phyloP scores from a whole-genome alignment of 306 rosid genomes.

The Cicer cuneatum region DNA sequence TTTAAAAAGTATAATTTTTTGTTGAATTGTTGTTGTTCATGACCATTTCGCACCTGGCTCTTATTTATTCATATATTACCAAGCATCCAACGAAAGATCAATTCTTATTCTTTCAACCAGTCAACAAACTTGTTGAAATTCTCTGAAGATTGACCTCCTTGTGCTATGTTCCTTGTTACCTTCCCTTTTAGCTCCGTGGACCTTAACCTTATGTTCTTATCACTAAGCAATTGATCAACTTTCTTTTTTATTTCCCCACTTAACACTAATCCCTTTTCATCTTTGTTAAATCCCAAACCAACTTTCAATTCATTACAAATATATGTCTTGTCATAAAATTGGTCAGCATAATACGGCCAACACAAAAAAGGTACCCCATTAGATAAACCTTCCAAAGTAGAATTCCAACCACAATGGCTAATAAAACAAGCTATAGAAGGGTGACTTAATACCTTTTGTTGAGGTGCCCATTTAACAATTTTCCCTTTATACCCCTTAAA shows the following conservation, averaged over 20 bases:
- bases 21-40: no score
- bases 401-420: conserved; percentile 67
- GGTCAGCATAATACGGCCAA: conserved; percentile 59
- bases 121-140: conserved; percentile 44
- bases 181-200: conserved; percentile 30
- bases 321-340: conserved; percentile 38
- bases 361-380: conserved; percentile 59
- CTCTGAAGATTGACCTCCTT: conserved; percentile 42
- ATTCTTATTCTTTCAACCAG: conserved; percentile 48
- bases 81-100: conserved; percentile 38
- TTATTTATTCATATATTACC: conserved; percentile 35
- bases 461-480: conserved; percentile 56
- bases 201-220: conserved; percentile 44
- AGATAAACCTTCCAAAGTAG: conserved; percentile 52
- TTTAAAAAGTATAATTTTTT: neutral
- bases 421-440: conserved; percentile 54
- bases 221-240: conserved; percentile 46
- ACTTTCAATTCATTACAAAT: conserved; percentile 59
- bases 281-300: conserved; percentile 48
- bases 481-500: conserved; percentile 41
- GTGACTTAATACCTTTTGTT: conserved; percentile 49
- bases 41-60: neutral
- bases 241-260: conserved; percentile 46
- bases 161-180: neutral
- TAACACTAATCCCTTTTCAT: conserved; percentile 46